Base-by-base conservation (phyloP, 257 asterid species). In the Craterostigma plantagineum region DNA sequence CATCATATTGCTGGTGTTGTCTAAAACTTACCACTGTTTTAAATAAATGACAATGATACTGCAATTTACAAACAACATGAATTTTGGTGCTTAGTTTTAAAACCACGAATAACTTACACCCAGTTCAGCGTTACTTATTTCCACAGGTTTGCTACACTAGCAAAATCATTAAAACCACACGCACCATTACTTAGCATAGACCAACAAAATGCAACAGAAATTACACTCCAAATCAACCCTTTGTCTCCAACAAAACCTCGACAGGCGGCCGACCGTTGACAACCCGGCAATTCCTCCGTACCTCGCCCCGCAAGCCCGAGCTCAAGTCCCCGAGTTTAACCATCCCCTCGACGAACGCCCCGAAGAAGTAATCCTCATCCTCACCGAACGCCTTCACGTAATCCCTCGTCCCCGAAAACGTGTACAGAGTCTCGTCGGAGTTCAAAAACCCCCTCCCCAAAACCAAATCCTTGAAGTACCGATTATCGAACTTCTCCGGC, bases 371-470 rank as follows among this genome's bases (percentile, higher is more conserved):
- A 0, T 33, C 12, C 57, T 70, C 54, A 43, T 63, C 45, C 55
- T 9, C 16, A 43, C 85, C 53, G 38, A 70, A 90, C 13, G 15
- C 35, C 65, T 11, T 33, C 37, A 83, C 95, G 48, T 57, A 79
- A 38, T 48, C 57, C 15, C 78, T 67, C 0, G 95, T 90, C 38
- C 62, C 38, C 1, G 59, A 50, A 9, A 16, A 38, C 0, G 92
- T 70, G 42, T 36, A 66, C 53, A 83, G 40, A 0, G 81, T 72
- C 18, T 90, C 75, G 58, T 90, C 94, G 0, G 99, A 90, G 44
- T 90, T 90, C 48, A 90, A 43, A 47, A 90, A 90, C 1, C 95
- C 99, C 33, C 74, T 69, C 17, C 93, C 87, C 3, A 37, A 43
- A 0, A 67, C 68, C 68, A 90, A 59, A 58, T 90, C 95, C 55